Conservation (phyloP, 192 early-diverging fungal genomes). For the Mortierella antarctica region DNA sequence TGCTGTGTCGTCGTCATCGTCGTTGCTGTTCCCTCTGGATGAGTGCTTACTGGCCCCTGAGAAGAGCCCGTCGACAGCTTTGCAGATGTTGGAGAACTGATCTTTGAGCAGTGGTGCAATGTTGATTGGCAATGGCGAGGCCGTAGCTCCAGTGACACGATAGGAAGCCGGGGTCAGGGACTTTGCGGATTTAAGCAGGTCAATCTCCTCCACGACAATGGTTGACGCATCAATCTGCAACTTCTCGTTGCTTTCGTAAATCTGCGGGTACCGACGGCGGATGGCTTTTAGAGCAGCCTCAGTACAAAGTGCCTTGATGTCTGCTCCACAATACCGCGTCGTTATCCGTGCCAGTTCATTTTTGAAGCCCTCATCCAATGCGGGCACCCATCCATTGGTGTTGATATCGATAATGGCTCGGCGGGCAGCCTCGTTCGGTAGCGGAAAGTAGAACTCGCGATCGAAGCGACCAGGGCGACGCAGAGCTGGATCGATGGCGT, state of each 20-base stretch:
- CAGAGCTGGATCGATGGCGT: slow-evolving; percentile 80
- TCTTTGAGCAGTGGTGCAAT: slow-evolving; percentile 52
- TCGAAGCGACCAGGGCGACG: slow-evolving; percentile 82
- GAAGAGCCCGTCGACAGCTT: slow-evolving; percentile 24
- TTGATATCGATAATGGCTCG: slow-evolving; percentile 72
- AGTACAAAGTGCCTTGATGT: slow-evolving; percentile 75
- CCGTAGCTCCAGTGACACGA: slow-evolving; percentile 52
- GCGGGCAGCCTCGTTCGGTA: slow-evolving; percentile 67
- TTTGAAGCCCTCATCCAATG: slow-evolving; percentile 57
- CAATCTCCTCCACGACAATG: slow-evolving; percentile 65
- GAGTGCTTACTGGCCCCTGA: slow-evolving; percentile 10
- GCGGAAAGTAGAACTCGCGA: slow-evolving; percentile 75
- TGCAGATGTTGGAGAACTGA: slow-evolving; percentile 22
- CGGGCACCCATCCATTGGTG: slow-evolving; percentile 65
- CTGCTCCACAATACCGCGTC: slow-evolving; percentile 76
- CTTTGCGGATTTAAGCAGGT: slow-evolving; percentile 65
- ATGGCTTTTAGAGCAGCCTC: slow-evolving; percentile 79
- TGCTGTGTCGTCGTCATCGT: slow-evolving; percentile 30
- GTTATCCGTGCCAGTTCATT: slow-evolving; percentile 65
- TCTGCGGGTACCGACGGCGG: slow-evolving; percentile 72
- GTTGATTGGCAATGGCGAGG: slow-evolving; percentile 56
- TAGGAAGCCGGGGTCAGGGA: slow-evolving; percentile 59
- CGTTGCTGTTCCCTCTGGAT: neutral
- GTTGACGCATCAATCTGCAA: slow-evolving; percentile 58
- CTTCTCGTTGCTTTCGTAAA: slow-evolving; percentile 70